These are phyloP conservation scores for Marasmius tenuissimus DNA, from an alignment of 1,284 basidiomycete species.

Conservation along the genomic window DNA sequence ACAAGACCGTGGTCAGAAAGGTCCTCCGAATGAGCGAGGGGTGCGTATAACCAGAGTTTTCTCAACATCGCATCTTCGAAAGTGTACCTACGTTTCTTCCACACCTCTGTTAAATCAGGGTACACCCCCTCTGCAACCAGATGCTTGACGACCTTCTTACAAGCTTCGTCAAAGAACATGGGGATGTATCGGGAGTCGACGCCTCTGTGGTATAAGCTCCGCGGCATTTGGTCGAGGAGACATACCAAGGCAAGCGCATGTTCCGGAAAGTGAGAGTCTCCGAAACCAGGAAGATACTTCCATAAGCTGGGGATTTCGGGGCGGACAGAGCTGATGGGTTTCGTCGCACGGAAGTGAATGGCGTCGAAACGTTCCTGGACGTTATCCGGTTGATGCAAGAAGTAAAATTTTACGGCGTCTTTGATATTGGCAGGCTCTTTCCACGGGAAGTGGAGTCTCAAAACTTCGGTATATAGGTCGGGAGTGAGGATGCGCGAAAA, in stretches of 20 bases:
- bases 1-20: constrained; percentile 5
- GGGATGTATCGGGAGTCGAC: constrained; percentile 7
- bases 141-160: constrained; percentile 5
- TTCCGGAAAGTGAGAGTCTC: constrained; percentile 9
- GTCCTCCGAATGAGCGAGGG: constrained; percentile 15
- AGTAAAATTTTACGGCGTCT: constrained; percentile 5
- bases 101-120: constrained; percentile 8
- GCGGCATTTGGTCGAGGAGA: constrained; percentile 13
- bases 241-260: constrained; percentile 10
- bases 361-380: constrained; percentile 9
- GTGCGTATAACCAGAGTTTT: constrained; percentile 12
- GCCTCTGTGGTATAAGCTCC: constrained; percentile 7
- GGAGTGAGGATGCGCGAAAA: constrained; percentile 14
- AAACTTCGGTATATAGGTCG: constrained; percentile 3
- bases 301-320: constrained; percentile 10
- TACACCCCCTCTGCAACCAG: constrained; percentile 3
- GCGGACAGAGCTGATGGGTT: constrained; percentile 11
- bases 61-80: constrained; percentile 15
- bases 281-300: constrained; percentile 7
- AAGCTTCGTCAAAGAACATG: constrained; percentile 10
- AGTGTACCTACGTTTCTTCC: constrained; percentile 8
- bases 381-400: constrained; percentile 9
- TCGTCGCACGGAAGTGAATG: constrained; percentile 8
- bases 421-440: constrained; percentile 8
- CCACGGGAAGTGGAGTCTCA: constrained; percentile 12